Evolutionary conservation across 2,329 filamentous ascomycete species (phyloP).

Genomic region (Colletotrichum liaoningense): DNA sequence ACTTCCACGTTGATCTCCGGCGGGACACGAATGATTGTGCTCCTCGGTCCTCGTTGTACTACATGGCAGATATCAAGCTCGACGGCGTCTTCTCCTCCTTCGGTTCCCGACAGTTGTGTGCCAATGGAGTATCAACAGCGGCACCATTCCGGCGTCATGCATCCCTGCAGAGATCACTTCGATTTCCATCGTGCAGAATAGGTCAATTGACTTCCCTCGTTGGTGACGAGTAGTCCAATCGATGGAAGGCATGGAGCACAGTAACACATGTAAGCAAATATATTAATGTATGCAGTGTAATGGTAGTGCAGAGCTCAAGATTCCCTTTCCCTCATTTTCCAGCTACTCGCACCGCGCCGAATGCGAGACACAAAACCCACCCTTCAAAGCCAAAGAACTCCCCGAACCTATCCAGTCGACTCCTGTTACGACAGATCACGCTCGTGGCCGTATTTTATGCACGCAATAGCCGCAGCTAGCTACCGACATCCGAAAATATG

Average conservation of each 20-base stretch:
- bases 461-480: constrained; percentile 2
- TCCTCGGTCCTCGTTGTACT: neutral
- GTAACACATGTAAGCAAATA: neutral
- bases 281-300: constrained; percentile 32
- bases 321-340: constrained; percentile 1
- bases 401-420: neutral
- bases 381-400: constrained; percentile 1
- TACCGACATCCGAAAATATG: neutral
- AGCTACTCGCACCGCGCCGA: constrained; percentile 12
- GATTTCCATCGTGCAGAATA: neutral
- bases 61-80: neutral
- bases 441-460: neutral
- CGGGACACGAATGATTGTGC: neutral
- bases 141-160: constrained; percentile 29
- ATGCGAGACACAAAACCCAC: neutral
- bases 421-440: constrained; percentile 18
- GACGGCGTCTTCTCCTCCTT: neutral
- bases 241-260: neutral
- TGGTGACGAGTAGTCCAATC: neutral
- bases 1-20: neutral
- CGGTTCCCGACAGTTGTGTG: constrained; percentile 9
- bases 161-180: constrained; percentile 32
- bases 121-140: constrained; percentile 20
- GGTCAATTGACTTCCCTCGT: neutral
- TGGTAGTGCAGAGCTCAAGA: constrained; percentile 14